Percentiles rank a stretch among this genome's conserved stretches.
These are phyloP conservation scores for Xerocomus nothofagi DNA, from an alignment of 1,284 basidiomycete genomes.

Conservation along the genomic window DNA sequence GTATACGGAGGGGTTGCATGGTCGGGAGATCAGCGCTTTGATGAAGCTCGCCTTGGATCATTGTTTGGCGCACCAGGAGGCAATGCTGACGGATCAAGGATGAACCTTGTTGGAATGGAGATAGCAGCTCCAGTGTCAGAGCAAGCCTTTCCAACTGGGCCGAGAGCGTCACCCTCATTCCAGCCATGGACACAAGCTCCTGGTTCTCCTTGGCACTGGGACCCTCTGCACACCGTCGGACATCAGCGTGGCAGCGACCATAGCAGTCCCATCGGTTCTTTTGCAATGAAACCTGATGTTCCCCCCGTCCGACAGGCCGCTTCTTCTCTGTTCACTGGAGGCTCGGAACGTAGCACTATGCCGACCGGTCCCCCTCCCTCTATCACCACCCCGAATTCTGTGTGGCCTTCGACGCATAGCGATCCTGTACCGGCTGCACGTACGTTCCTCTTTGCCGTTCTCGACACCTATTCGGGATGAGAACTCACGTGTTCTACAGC, in stretches of 20 bases:
- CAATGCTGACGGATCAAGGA: background rate
- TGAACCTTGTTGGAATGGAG: background rate
- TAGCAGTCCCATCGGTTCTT: background rate
- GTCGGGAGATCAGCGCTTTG: background rate
- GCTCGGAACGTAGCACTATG: background rate
- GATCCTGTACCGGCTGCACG: constrained; percentile 11
- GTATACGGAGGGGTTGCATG: background rate
- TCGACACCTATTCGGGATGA: background rate
- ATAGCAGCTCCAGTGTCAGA: constrained; percentile 1
- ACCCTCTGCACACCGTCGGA: background rate
- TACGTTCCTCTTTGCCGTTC: constrained; percentile 11
- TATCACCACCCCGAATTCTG: background rate
- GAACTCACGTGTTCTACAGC: constrained; percentile 18
- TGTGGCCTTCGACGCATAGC: background rate
- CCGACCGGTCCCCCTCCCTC: background rate
- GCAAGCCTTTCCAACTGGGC: background rate
- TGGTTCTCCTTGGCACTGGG: constrained; percentile 5
- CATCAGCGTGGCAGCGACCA: background rate
- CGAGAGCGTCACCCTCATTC: background rate
- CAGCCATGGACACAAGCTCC: constrained; percentile 1
- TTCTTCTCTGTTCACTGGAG: background rate
- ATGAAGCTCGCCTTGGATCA: background rate
- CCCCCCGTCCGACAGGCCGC: background rate
- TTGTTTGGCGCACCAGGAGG: background rate
- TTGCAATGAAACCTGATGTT: background rate